Base-by-base conservation (phyloP, 23 red algal genomes). In the Gracilaria vermiculophylla region DNA sequence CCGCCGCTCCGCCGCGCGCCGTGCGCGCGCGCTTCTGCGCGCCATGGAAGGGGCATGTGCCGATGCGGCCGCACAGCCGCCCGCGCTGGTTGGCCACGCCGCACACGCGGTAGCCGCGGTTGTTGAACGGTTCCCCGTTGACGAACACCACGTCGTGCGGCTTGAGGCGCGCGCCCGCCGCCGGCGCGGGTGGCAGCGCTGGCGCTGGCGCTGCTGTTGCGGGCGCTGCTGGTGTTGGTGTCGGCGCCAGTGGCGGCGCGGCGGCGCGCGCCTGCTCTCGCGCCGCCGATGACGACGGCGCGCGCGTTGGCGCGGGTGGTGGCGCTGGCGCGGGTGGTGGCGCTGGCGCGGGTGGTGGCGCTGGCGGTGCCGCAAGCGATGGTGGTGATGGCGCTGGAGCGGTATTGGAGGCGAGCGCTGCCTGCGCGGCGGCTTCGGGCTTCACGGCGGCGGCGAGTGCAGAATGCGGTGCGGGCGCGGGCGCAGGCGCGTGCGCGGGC, bases 21-120 rank as follows among this genome's bases (percentile, higher is more conserved):
- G 88, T 17, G 53, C 69, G 77, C 34, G 77, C 53, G 9, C 77
- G 50, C 50, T 76, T 64, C 50, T 77, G 40, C 5, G 67, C 27
- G 42, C 62, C 23, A 69, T 98, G 96, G 45, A 98, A 98, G 17
- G 96, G 96, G 83, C 96, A 98, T n/a, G 78, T 83, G 44, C 96
- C 96, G 50, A 98, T 85, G 6, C 96, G 90, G 20, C 92, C 96
- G 69, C 96, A 98, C 21, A 76, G 87, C 12, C 66, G 60, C 6
- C 92, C 90, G 47, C 92, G 82, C 40, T 94, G 76, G 78, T 98
- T 98, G 16, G 50, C 53, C 28, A 93, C 96, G 34, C 96, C 96
- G 71, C 96, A 98, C 32, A 98, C 88, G 33, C 82, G 91, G 55
- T 93, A 94, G 45, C 96, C 96, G 45, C 81, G 53, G 55, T 73